Evolutionary conservation across 139 green algal species (phyloP).

Genomic region (Chlamydomonas sphaeroides): DNA sequence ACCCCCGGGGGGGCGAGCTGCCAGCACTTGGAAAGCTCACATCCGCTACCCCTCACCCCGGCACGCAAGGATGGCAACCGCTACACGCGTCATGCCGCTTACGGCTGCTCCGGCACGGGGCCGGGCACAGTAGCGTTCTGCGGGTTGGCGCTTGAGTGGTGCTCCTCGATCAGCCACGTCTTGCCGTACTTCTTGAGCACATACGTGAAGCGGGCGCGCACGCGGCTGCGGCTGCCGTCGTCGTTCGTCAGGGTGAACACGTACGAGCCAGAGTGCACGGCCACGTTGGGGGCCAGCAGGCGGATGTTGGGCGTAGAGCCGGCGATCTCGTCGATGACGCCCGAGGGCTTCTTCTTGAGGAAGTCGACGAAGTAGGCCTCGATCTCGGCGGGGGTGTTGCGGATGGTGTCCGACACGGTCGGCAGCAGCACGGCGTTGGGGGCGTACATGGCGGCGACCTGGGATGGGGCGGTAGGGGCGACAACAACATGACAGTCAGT

Average conservation of each 20-base stretch:
- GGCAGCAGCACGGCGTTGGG: constrained; percentile 26
- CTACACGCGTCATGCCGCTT: no score
- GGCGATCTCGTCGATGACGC: neutral
- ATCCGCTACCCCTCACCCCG: no score
- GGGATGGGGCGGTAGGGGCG: no score
- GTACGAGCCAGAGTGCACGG: neutral
- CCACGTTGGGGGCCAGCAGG: neutral
- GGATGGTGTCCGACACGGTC: constrained; percentile 6
- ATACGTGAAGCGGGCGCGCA: neutral
- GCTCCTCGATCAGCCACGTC: neutral
- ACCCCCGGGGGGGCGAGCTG: no score
- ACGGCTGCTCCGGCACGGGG: no score
- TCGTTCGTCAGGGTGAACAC: neutral
- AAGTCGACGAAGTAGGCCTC: constrained; percentile 18
- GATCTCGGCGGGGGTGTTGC: neutral
- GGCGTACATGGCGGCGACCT: constrained; percentile 5
- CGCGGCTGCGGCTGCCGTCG: neutral
- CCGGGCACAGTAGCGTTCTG: no score
- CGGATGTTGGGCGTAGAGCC: neutral
- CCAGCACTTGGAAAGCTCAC: no score
- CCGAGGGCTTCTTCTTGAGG: constrained; percentile 17
- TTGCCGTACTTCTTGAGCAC: neutral
- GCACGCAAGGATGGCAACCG: no score
- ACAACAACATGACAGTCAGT: no score
- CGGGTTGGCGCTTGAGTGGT: no score